Evolutionary conservation across 441 rosid genomes (phyloP).

Genomic region (Hura crepitans): DNA sequence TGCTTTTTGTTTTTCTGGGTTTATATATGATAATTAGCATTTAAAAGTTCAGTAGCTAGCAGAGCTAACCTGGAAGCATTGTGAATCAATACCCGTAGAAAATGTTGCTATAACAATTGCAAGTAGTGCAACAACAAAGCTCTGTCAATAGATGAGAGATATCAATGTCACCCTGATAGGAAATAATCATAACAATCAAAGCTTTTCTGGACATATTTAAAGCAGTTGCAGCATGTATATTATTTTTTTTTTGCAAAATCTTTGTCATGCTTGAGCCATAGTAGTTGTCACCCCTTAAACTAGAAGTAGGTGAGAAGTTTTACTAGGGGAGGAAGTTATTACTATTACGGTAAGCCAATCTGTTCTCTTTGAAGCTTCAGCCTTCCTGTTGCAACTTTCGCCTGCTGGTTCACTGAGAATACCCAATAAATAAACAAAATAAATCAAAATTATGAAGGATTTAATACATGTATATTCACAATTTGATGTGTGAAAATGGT

Average conservation of each 20-base stretch:
- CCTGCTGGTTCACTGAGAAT: slow-evolving; percentile 88
- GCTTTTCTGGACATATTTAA: background rate
- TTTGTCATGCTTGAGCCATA: background rate
- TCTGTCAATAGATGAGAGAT: slow-evolving; percentile 40
- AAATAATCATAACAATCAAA: background rate
- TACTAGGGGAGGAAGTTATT: slow-evolving; percentile 25
- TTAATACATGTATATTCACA: background rate
- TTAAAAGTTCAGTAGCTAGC: slow-evolving; percentile 4
- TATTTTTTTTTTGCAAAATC: too few relatives aligned
- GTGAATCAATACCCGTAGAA: slow-evolving; percentile 91
- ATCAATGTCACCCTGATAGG: background rate
- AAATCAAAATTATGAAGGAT: background rate
- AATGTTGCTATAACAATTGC: slow-evolving; percentile 92
- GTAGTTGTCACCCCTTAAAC: background rate
- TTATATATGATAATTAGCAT: background rate
- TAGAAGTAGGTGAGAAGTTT: slow-evolving; percentile 5
- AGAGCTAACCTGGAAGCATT: slow-evolving; percentile 80
- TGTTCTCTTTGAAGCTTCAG: slow-evolving; percentile 73
- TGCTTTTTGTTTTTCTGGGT: slow-evolving; percentile 4
- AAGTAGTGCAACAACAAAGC: slow-evolving; percentile 77
- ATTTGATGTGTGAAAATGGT: background rate
- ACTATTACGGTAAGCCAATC: slow-evolving; percentile 98
- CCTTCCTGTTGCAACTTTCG: slow-evolving; percentile 73
- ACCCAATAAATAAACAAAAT: background rate
- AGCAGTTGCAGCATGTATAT: background rate